A percentile compares a stretch with the other conserved stretches of the same genome.
Evolutionary conservation across 129 eudicot species (phyloP).

Genomic region (Sambucus nigra): DNA sequence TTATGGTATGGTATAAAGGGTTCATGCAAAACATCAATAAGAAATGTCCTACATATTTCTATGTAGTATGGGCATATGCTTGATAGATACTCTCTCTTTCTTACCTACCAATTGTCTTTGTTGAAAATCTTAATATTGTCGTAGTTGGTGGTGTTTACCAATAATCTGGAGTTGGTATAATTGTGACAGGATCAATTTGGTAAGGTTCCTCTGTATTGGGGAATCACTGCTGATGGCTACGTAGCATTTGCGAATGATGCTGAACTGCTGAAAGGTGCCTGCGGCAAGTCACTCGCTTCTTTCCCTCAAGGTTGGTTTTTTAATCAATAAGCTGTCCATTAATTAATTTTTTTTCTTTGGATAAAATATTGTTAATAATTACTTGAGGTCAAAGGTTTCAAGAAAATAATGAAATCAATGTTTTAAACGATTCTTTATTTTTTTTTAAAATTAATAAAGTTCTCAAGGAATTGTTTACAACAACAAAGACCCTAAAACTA

Average conservation of each 20-base stretch:
- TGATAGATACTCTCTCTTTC: no score
- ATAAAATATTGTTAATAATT: neutral
- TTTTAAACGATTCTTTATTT: no score
- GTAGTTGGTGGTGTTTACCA: neutral
- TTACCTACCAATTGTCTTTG: conserved; percentile 6
- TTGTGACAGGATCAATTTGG: conserved; percentile 47
- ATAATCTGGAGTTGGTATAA: conserved; percentile 6
- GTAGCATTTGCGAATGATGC: conserved; percentile 76
- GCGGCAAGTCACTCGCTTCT: conserved; percentile 74
- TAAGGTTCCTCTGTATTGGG: conserved; percentile 68
- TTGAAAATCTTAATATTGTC: neutral
- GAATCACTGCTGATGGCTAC: conserved; percentile 66
- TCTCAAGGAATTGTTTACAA: no score
- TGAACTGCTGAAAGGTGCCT: conserved; percentile 62
- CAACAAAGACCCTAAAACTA: no score
- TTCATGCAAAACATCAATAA: no score
- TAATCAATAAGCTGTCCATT: neutral
- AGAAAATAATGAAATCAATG: no score
- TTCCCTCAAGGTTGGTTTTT: conserved; percentile 53
- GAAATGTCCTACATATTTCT: no score
- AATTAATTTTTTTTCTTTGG: neutral
- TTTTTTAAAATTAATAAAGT: no score
- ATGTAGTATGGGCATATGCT: no score
- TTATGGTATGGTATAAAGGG: no score
- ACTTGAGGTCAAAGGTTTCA: no score